These are phyloP conservation scores for Ascodesmis nigricans DNA, from an alignment of 495 filamentous ascomycete genomes.

Conservation along the genomic window DNA sequence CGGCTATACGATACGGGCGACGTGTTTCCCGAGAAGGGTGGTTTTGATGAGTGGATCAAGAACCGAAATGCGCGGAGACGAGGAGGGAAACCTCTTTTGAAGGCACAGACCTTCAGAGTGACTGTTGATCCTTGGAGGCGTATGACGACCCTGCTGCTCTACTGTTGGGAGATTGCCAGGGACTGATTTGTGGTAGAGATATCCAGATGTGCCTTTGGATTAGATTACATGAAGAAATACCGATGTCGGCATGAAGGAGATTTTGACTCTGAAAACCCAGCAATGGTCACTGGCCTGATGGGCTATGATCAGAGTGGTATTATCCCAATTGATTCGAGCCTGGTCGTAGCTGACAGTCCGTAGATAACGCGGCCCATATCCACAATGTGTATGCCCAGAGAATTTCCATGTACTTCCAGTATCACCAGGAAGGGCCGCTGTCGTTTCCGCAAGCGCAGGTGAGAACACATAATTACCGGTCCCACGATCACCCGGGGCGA, in stretches of 20 bases:
- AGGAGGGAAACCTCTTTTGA: slow-evolving; percentile 30
- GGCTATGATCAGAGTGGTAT: slow-evolving; percentile 27
- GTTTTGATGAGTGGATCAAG: slow-evolving; percentile 30
- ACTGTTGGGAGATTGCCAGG: neutral
- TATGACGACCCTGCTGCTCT: neutral
- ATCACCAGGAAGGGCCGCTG: slow-evolving; percentile 6
- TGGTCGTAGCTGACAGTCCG: too few relatives aligned
- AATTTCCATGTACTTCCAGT: slow-evolving; percentile 24
- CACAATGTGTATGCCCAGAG: slow-evolving; percentile 19
- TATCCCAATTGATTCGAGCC: neutral
- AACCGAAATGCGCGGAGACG: slow-evolving; percentile 27
- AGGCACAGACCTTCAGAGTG: slow-evolving; percentile 29
- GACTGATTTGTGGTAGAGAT: slow-evolving; percentile 13
- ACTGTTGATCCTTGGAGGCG: slow-evolving; percentile 33
- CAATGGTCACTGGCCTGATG: slow-evolving; percentile 28
- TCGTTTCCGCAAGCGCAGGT: slow-evolving; percentile 5
- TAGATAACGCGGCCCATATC: slow-evolving; percentile 14
- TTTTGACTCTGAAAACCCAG: slow-evolving; percentile 6
- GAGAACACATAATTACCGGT: slow-evolving; percentile 1
- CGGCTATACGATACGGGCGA: slow-evolving; percentile 29
- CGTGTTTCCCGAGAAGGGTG: slow-evolving; percentile 24
- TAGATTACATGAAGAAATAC: slow-evolving; percentile 32
- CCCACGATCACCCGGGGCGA: slow-evolving; percentile 18
- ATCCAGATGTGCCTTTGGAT: slow-evolving; percentile 28
- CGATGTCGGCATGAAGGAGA: too few relatives aligned